A percentile compares a stretch with the other conserved stretches of the same genome.
phyloP scores from a whole-genome alignment of 345 rosid species.

The Pugionium dolabratum region DNA sequence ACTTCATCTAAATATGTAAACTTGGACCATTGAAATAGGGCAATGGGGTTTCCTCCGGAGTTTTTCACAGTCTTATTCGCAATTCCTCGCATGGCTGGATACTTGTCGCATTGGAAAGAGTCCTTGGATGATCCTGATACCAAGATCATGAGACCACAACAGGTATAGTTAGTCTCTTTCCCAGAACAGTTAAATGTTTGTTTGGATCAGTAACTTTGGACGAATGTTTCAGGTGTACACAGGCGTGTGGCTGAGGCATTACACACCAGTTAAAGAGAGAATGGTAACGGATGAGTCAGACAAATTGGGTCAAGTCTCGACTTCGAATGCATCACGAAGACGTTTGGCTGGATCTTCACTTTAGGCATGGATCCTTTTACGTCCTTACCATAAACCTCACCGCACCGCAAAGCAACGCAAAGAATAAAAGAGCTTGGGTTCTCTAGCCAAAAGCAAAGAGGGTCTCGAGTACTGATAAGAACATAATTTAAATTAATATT shows the following conservation, averaged over 20 bases:
- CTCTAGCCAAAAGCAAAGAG: constrained; percentile 9
- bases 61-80: constrained; percentile 93
- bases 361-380: constrained; percentile 27
- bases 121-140: constrained; percentile 97
- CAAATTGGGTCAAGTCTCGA: constrained; percentile 65
- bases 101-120: constrained; percentile 91
- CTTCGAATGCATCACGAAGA: constrained; percentile 81
- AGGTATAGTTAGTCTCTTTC: constrained; percentile 50
- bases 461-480: constrained; percentile 8
- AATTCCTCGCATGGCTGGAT: constrained; percentile 98
- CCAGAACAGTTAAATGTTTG: neutral
- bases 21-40: constrained; percentile 49
- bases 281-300: constrained; percentile 46
- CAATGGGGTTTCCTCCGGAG: constrained; percentile 98
- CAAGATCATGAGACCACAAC: constrained; percentile 98
- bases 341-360: constrained; percentile 72
- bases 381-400: neutral
- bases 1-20: constrained; percentile 17
- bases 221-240: constrained; percentile 64
- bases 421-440: constrained; percentile 28
- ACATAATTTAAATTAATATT: neutral
- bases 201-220: neutral
- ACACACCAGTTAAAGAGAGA: constrained; percentile 67
- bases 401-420: neutral
- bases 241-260: constrained; percentile 88